A percentile compares a stretch with the other conserved stretches of the same genome.
These are phyloP conservation scores for Chaetoscypha palmicola DNA, from an alignment of 2,329 filamentous ascomycete species.

Conservation along the genomic window DNA sequence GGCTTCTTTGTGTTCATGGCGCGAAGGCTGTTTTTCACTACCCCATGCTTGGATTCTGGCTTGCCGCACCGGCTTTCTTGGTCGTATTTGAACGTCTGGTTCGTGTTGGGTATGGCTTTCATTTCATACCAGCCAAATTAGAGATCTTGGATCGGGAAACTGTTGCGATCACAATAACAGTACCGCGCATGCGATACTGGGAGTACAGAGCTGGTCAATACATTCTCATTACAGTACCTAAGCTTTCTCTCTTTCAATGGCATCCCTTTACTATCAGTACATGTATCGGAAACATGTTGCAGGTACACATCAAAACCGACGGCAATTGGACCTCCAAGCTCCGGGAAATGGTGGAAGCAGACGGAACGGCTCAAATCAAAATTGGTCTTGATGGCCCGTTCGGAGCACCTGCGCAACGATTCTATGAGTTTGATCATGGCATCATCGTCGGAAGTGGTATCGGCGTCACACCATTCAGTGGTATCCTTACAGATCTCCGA, in stretches of 20 bases:
- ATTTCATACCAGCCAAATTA: constrained; percentile 40
- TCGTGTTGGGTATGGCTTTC: constrained; percentile 42
- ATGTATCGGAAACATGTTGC: constrained; percentile 44
- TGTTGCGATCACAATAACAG: constrained; percentile 41
- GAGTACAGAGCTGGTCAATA: constrained; percentile 26
- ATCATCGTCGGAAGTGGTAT: constrained; percentile 51
- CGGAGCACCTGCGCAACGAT: constrained; percentile 50
- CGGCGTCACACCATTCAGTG: constrained; percentile 51
- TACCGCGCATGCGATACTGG: constrained; percentile 40
- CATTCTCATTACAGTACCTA: constrained; percentile 48
- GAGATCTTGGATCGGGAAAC: constrained; percentile 47
- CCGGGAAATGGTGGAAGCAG: constrained; percentile 35
- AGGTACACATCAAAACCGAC: constrained; percentile 51
- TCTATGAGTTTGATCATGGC: constrained; percentile 50
- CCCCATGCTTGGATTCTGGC: constrained; percentile 51
- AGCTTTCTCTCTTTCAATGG: constrained; percentile 49
- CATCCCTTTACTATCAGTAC: constrained; percentile 53
- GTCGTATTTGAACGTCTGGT: constrained; percentile 42
- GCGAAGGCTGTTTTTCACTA: constrained; percentile 43
- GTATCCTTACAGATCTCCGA: constrained; percentile 49
- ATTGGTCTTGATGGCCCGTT: constrained; percentile 52
- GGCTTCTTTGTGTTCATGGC: constrained; percentile 48
- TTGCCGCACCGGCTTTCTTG: constrained; percentile 46
- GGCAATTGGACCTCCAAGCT: constrained; percentile 48
- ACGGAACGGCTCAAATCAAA: constrained; percentile 32